Evolutionary conservation across 2,329 filamentous ascomycete species (phyloP), one percentile per base, ranked within the genome.

Genomic region (Phialocephala sp.): DNA sequence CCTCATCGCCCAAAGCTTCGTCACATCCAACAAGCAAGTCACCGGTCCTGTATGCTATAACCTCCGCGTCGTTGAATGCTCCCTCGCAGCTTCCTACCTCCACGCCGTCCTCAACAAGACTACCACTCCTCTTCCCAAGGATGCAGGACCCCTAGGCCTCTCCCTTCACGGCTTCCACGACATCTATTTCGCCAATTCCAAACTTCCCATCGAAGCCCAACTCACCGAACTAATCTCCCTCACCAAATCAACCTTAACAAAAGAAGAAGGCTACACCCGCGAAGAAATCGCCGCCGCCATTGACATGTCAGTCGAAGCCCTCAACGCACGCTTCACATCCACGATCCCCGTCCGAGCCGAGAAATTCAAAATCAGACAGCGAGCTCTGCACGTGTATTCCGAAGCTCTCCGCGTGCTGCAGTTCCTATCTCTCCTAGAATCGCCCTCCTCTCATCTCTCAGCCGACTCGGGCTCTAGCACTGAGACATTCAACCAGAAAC

Each of bases 1-100:
- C 79, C 85, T 99, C 69, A 93, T 97, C 71, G 94, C 94, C 8
- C 95, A 99, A 77, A 96, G 91, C 66, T 97, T 97, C 77, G 91
- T 99, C 67, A 90, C 91, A 18, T 92, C 94, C 5, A 94, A 98
- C 83, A 99, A 99, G 81, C 92, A 95, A 75, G 91, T 94, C 68
- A 97, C 94, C 1, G 95, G 91, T 0, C 94, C 94, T 0, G 89
- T 96, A 69, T 93, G 94, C 83, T 99, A 98, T 83, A 99, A 99
- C 78, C 86, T 99, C 27, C 91, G 95, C 35, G 95, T 99, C 1
- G 95, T 97, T 43, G 95, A 99, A 80, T 96, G 93, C 81, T 95
- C 91, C 62, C 85, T 99, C 37, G 95, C 95, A 2, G 93, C 95
- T 2, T 86, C 85, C 27, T 88, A 86, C 74, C 82, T 90, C 66